Conservation (phyloP, 1,284 basidiomycete species). For the Fomes fomentarius region DNA sequence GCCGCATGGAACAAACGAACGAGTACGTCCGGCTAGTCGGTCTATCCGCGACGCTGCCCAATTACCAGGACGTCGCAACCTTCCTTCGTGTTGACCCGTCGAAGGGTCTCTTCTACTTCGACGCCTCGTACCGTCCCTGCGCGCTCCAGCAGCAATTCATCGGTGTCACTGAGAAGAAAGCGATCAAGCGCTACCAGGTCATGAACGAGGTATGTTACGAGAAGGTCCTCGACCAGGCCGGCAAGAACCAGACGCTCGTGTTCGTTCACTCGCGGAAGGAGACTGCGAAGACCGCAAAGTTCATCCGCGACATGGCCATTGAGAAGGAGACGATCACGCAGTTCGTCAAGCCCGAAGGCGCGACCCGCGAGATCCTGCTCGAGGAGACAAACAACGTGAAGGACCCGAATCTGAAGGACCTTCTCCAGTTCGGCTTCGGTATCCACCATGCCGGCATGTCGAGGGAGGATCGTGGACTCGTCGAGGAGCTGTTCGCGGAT, state of each 20-base stretch:
- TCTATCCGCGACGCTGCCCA: slow-evolving; percentile 95
- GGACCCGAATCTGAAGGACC: slow-evolving; percentile 85
- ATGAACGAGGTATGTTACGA: slow-evolving; percentile 99
- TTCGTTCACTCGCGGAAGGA: slow-evolving; percentile 99
- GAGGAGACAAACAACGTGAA: slow-evolving; percentile 86
- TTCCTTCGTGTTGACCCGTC: slow-evolving; percentile 95
- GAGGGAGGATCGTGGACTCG: slow-evolving; percentile 89
- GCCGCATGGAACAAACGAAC: slow-evolving; percentile 92
- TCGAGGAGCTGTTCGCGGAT: slow-evolving; percentile 95
- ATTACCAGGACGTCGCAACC: slow-evolving; percentile 98
- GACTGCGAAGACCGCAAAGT: slow-evolving; percentile 96
- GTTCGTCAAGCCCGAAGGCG: slow-evolving; percentile 92
- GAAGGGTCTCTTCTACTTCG: slow-evolving; percentile 97
- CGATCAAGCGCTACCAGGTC: slow-evolving; percentile 97
- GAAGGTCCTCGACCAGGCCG: slow-evolving; percentile 93
- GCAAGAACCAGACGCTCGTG: slow-evolving; percentile 90
- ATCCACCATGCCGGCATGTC: slow-evolving; percentile 99
- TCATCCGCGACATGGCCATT: slow-evolving; percentile 93
- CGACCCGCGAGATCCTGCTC: slow-evolving; percentile 85
- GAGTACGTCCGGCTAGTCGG: slow-evolving; percentile 95
- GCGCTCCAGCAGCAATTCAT: slow-evolving; percentile 97
- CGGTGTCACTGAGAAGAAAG: slow-evolving; percentile 99
- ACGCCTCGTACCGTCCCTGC: slow-evolving; percentile 92
- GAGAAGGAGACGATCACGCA: slow-evolving; percentile 96
- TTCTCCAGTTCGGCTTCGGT: slow-evolving; percentile 96